These are phyloP conservation scores for Aspergillus sp. DNA, from an alignment of 2,329 filamentous ascomycete genomes.

Conservation along the genomic window DNA sequence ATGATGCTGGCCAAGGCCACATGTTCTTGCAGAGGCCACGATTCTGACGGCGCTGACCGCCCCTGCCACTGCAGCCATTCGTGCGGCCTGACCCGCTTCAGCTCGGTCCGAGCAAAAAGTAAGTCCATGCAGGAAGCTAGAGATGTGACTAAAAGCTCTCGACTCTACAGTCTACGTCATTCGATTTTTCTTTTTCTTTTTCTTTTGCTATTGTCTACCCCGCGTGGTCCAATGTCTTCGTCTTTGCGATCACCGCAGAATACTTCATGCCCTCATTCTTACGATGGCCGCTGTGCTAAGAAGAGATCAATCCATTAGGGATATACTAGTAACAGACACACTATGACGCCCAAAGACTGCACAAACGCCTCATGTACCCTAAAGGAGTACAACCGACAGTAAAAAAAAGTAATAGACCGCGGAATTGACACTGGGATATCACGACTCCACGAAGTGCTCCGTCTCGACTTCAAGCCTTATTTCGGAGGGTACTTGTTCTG, in stretches of 20 bases:
- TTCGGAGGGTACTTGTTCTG: slow-evolving; percentile 55
- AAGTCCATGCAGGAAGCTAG: slow-evolving; percentile 4
- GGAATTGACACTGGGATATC: slow-evolving; percentile 4
- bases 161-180: background rate
- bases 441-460: background rate
- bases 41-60: slow-evolving; percentile 40
- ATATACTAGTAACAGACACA: background rate
- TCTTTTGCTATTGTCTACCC: background rate
- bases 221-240: background rate
- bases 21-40: slow-evolving; percentile 32
- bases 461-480: slow-evolving; percentile 26
- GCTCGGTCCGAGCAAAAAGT: background rate
- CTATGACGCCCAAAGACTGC: background rate
- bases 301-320: background rate
- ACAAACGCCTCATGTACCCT: slow-evolving; percentile 1
- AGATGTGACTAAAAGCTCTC: background rate
- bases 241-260: too few species aligned
- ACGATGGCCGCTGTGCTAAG: background rate
- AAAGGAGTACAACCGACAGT: background rate
- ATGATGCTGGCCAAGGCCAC: slow-evolving; percentile 29
- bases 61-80: slow-evolving; percentile 19
- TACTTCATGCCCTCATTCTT: too few species aligned
- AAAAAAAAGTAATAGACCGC: background rate
- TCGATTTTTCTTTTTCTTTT: background rate
- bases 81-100: slow-evolving; percentile 2